Percentiles rank a stretch among this genome's conserved stretches.
phyloP scores from a whole-genome alignment of 23 red algal species.

The Gracilariopsis chorda region DNA sequence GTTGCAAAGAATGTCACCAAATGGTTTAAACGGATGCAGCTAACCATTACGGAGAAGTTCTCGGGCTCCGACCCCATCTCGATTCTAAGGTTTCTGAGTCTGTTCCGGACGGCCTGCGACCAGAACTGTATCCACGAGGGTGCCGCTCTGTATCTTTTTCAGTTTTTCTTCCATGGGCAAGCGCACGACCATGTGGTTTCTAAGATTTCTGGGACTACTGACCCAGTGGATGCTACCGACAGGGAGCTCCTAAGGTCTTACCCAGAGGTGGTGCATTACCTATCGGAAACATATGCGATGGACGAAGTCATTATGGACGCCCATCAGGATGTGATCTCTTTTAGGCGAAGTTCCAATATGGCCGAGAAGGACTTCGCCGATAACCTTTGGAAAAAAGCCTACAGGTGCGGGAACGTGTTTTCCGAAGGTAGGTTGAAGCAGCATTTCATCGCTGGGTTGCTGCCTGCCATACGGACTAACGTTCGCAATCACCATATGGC shows the following conservation, averaged over 20 bases:
- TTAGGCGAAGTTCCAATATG: background rate
- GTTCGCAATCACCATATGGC: background rate
- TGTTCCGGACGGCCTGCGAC: background rate
- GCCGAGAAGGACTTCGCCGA: background rate
- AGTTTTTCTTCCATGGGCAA: background rate
- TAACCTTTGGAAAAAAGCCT: background rate
- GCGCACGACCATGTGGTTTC: constrained; percentile 11
- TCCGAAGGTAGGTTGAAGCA: background rate
- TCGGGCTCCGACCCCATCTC: background rate
- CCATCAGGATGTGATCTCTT: background rate
- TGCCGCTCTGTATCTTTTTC: background rate
- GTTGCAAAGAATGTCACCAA: too few relatives aligned
- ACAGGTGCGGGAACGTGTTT: background rate
- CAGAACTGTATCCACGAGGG: background rate
- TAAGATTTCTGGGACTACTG: background rate
- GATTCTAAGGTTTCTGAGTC: background rate
- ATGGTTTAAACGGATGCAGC: background rate
- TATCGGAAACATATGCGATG: constrained; percentile 2
- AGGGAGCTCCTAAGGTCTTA: constrained; percentile 1
- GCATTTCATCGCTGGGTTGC: background rate
- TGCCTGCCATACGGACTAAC: background rate
- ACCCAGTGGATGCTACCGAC: background rate
- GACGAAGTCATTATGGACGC: constrained; percentile 21
- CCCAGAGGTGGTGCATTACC: constrained; percentile 6
- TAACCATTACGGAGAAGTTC: background rate